These are phyloP conservation scores for Lachnum nothofagi DNA, from an alignment of 2,329 filamentous ascomycete species.

Conservation along the genomic window DNA sequence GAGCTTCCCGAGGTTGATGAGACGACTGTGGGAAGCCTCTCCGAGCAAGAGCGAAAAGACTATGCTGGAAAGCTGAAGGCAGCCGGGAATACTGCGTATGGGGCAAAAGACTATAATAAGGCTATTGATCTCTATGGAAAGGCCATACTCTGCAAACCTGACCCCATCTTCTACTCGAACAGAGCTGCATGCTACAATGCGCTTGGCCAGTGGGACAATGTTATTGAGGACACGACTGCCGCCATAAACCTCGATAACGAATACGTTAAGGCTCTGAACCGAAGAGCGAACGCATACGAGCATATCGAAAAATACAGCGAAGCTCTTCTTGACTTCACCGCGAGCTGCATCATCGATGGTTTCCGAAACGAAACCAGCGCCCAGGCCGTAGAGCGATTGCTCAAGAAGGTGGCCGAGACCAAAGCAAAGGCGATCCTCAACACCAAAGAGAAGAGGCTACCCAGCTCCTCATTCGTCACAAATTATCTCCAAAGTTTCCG, in stretches of 20 bases:
- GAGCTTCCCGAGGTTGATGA: conserved; percentile 66
- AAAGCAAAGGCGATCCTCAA: conserved; percentile 87
- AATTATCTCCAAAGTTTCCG: conserved; percentile 99
- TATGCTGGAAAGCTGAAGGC: conserved; percentile 91
- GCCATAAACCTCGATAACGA: conserved; percentile 89
- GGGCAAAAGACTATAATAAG: conserved; percentile 84
- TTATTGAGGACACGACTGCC: conserved; percentile 93
- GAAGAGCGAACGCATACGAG: conserved; percentile 93
- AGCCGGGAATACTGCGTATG: conserved; percentile 93
- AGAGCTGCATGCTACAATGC: conserved; percentile 96
- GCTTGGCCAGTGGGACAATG: conserved; percentile 86
- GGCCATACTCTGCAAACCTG: conserved; percentile 93
- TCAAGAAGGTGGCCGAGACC: conserved; percentile 94
- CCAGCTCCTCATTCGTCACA: conserved; percentile 92
- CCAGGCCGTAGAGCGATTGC: conserved; percentile 80
- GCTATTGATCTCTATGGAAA: conserved; percentile 94
- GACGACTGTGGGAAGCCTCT: conserved; percentile 46
- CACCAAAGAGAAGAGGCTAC: conserved; percentile 75
- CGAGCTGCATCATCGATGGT: conserved; percentile 96
- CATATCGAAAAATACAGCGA: conserved; percentile 87
- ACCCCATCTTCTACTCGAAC: conserved; percentile 98
- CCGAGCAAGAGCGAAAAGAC: conserved; percentile 68
- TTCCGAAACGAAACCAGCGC: conserved; percentile 90
- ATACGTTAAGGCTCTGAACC: conserved; percentile 97
- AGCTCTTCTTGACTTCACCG: conserved; percentile 93